Evolutionary conservation across 2,329 filamentous ascomycete species (phyloP), one percentile per base, ranked within the genome.

Genomic region (Aspergillus terreus): DNA sequence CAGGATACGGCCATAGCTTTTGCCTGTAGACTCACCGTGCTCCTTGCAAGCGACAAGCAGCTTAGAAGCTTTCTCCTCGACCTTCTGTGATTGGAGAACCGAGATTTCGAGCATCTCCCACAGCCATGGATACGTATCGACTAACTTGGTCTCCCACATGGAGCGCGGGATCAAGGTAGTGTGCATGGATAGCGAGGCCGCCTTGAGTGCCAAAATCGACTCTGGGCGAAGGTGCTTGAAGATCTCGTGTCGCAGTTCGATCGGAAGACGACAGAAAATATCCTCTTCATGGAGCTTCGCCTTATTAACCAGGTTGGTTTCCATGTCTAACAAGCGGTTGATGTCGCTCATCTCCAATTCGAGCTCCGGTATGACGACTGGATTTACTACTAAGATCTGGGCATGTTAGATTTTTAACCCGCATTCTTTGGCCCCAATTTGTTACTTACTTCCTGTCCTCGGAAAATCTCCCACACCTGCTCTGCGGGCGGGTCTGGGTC

Each of bases 391-490:
- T 9, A 46, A 19, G 14, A 38, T 35, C 44, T 46, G 15, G 19
- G 32, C 9, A 35, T 12, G 33, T 35, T 35, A 35, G 10, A 35
- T 35, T 9, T 35, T 35, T 12, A 35, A 35, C 33, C 33, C 1
- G 6, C 1, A 35, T 35, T 1, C 33, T n/a, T 35, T 12, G 10
- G 4, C 10, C 33, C 10, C 6, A 4, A n/a, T 9, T 17, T 38
- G n/a, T 46, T 33, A 46, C 27, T 46, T 46, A 46, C 44, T 19
- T 46, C 44, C 17, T 46, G 27, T 15, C 44, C 44, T 35, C n/a
- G 25, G 44, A 21, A n/a, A 15, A 25, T 23, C 19, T 46, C 15
- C 44, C 44, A 49, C 21, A 43, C 36, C 25, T 49, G 47, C 32
- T 15, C 47, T 23, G 7, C 47, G 7, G 47, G 47, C 11, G 47